phyloP scores from a whole-genome alignment of 2,329 filamentous ascomycete genomes.

The Phialophora macrospora region DNA sequence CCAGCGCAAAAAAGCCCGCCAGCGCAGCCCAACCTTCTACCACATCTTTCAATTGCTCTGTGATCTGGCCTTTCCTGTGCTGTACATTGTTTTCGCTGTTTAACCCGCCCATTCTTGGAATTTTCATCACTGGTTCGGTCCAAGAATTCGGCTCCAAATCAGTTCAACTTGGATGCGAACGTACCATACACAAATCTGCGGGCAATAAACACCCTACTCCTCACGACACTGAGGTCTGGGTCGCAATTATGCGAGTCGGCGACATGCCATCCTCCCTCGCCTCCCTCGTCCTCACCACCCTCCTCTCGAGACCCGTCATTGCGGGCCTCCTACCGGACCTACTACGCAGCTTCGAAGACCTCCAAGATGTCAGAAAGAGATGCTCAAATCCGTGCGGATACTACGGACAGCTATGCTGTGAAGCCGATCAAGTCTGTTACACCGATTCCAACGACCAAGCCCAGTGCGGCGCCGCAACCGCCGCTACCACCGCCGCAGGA shows the following conservation, averaged over 20 bases:
- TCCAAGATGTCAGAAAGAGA: slow-evolving; percentile 37
- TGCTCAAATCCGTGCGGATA: slow-evolving; percentile 61
- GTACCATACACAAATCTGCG: slow-evolving; percentile 21
- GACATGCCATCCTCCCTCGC: slow-evolving; percentile 26
- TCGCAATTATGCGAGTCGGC: slow-evolving; percentile 30
- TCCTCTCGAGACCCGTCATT: slow-evolving; percentile 28
- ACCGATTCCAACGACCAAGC: slow-evolving; percentile 57
- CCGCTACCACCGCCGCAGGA: slow-evolving; percentile 39
- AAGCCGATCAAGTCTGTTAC: slow-evolving; percentile 52
- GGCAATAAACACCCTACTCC: neutral
- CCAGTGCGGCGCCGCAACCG: slow-evolving; percentile 46
- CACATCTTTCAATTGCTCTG: slow-evolving; percentile 17
- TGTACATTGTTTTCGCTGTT: slow-evolving; percentile 14
- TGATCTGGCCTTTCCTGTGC: slow-evolving; percentile 4
- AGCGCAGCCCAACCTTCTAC: slow-evolving; percentile 21
- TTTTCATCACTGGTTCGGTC: neutral
- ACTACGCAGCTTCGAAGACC: slow-evolving; percentile 33
- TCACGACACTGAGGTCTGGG: slow-evolving; percentile 14
- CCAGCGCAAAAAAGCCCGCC: slow-evolving; percentile 23
- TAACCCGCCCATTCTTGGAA: neutral
- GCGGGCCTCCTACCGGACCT: slow-evolving; percentile 39
- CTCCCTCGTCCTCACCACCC: slow-evolving; percentile 29
- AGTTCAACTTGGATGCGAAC: slow-evolving; percentile 22
- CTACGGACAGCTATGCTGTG: slow-evolving; percentile 58
- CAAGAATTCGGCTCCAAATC: neutral